Conservation (phyloP, 2,329 filamentous ascomycete species). For the Parastagonospora nodorum region DNA sequence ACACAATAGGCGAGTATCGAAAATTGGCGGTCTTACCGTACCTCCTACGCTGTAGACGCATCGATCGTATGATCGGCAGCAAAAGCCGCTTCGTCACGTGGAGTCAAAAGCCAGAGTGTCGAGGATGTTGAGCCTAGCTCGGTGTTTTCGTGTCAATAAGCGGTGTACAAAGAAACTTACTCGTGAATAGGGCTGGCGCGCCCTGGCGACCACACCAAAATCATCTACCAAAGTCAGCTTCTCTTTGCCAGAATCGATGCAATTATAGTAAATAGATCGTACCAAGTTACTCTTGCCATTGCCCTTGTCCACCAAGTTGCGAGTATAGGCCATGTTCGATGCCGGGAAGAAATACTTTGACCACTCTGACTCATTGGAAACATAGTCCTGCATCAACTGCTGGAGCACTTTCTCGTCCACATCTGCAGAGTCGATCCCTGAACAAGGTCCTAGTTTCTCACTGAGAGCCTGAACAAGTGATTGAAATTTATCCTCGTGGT, state of each 20-base stretch:
- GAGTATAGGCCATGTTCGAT: slow-evolving; percentile 72
- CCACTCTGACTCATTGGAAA: slow-evolving; percentile 74
- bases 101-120: slow-evolving; percentile 18
- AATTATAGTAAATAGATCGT: slow-evolving; percentile 36
- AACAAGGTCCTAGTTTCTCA: slow-evolving; percentile 75
- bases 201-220: slow-evolving; percentile 87
- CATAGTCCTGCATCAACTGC: slow-evolving; percentile 74
- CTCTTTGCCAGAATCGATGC: background rate
- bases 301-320: slow-evolving; percentile 87
- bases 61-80: slow-evolving; percentile 35
- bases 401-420: slow-evolving; percentile 76
- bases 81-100: slow-evolving; percentile 34
- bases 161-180: slow-evolving; percentile 29
- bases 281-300: slow-evolving; percentile 81
- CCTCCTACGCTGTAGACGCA: slow-evolving; percentile 34
- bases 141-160: slow-evolving; percentile 20
- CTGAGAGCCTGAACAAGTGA: slow-evolving; percentile 75
- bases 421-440: slow-evolving; percentile 80
- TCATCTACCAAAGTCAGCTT: slow-evolving; percentile 60
- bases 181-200: slow-evolving; percentile 87
- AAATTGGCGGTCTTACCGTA: slow-evolving; percentile 28
- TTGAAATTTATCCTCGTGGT: slow-evolving; percentile 59
- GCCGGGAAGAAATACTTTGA: slow-evolving; percentile 75
- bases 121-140: background rate
- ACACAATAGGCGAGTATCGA: background rate